Evolutionary conservation across 495 filamentous ascomycete species (phyloP).

Genomic region (Aspergillus asperescens): DNA sequence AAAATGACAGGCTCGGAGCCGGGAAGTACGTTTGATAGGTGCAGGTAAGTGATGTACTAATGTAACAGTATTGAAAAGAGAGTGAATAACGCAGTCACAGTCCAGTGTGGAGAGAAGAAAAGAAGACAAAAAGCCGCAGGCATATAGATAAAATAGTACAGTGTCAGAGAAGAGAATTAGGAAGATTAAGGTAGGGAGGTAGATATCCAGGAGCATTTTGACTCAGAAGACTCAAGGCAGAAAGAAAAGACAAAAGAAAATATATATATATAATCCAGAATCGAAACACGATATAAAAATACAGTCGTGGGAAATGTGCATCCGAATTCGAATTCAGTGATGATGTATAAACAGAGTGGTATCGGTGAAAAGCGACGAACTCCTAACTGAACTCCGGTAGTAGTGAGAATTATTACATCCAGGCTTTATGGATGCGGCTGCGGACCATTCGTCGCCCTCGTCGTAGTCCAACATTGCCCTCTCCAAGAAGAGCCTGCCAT

Average conservation of each 20-base stretch:
- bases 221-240: slow-evolving; percentile 9
- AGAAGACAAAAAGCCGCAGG: slow-evolving; percentile 10
- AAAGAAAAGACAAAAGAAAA: slow-evolving; percentile 14
- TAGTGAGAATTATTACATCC: slow-evolving; percentile 5
- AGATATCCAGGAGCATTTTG: background rate
- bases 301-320: slow-evolving; percentile 3
- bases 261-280: slow-evolving; percentile 12
- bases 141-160: background rate
- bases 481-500: slow-evolving; percentile 62
- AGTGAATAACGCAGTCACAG: too few species aligned
- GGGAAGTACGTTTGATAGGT: too few species aligned
- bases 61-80: background rate
- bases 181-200: slow-evolving; percentile 1
- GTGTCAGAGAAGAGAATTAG: background rate
- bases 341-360: too few species aligned
- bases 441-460: slow-evolving; percentile 45
- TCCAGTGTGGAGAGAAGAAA: slow-evolving; percentile 15
- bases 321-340: background rate
- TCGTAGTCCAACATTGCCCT: slow-evolving; percentile 51
- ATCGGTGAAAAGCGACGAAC: too few species aligned
- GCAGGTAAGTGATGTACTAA: background rate
- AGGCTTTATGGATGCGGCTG: slow-evolving; percentile 46
- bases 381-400: too few species aligned
- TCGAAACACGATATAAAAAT: background rate
- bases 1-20: too few species aligned